Conservation (phyloP, 148 eudicot species). For the Linanthus parryae region DNA sequence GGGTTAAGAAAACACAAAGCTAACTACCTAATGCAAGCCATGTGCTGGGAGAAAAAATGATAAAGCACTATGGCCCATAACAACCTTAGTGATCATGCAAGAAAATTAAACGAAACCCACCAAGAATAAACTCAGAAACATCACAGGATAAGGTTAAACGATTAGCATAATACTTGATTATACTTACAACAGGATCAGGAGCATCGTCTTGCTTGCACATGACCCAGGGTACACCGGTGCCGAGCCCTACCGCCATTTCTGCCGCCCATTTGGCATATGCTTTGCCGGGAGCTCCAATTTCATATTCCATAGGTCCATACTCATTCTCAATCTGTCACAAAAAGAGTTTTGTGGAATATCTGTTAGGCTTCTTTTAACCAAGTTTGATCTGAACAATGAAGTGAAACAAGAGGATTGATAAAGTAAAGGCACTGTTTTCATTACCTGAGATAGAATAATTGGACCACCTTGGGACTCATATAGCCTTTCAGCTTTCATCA, state of each 20-base stretch:
- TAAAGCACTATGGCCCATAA: not conserved
- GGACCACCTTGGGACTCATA: slow-evolving; percentile 95
- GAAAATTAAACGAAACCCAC: slow-evolving; percentile 14
- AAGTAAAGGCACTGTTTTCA: slow-evolving; percentile 1
- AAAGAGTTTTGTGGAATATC: too few species aligned
- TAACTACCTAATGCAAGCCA: too few species aligned
- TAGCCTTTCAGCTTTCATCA: slow-evolving; percentile 78
- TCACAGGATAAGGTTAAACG: slow-evolving; percentile 3
- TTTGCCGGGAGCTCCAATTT: slow-evolving; percentile 58
- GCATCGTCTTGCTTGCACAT: slow-evolving; percentile 99
- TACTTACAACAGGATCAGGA: slow-evolving; percentile 85
- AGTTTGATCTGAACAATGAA: not conserved
- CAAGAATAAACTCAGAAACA: slow-evolving; percentile 10
- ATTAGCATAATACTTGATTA: not conserved
- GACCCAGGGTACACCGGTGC: slow-evolving; percentile 93
- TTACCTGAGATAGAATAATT: slow-evolving; percentile 85
- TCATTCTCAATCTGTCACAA: slow-evolving; percentile 87
- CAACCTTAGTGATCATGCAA: slow-evolving; percentile 11
- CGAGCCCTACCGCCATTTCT: slow-evolving; percentile 71
- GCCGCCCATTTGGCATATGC: slow-evolving; percentile 91
- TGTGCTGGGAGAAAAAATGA: slow-evolving; percentile 23
- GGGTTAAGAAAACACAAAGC: slow-evolving; percentile 9
- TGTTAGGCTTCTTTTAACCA: too few species aligned
- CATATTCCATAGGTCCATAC: slow-evolving; percentile 75
- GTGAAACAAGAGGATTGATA: not conserved